Base-by-base conservation (phyloP, 2,329 filamentous ascomycete genomes). In the Monilinia laxa region DNA sequence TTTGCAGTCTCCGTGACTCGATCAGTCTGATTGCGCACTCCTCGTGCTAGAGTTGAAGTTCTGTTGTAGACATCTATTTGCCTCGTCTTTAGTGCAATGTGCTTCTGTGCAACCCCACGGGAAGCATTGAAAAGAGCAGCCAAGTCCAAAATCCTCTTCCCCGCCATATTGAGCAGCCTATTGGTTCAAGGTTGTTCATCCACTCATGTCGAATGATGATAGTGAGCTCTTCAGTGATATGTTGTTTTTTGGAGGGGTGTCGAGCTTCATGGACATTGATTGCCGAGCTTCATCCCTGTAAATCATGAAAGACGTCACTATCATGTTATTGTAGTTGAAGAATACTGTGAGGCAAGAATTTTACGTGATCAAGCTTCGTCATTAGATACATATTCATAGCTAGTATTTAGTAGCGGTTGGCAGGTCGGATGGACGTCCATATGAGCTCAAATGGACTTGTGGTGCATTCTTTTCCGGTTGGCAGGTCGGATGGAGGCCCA, bases 101-200 rank as follows among this genome's bases (percentile, higher is more conserved):
- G 87, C 76, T 84, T 87, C 59, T 82, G 78, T 59, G 88, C 89
- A 68, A 93, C 83, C 45, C 85, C 85, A 68, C 87, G 85, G 62
- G 90, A 89, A 75, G 87, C 90, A 80, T 84, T 87, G 77, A 90
- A 82, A 70, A 93, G 82, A 68, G 88, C 85, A 71, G 88, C 86
- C 73, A 90, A 81, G 80, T 93, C 91, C 76, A 93, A 75, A 83
- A 86, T 79, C 85, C 88, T 79, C 84, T 85, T 83, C 67, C 83
- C 83, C 65, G 82, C 80, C 83, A 85, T 85, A n/a, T 56, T 60
- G 68, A 65, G 51, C 51, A 31, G 57, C 67, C 38, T 42, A 23
- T 45, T 45, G 16, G 40, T 62, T 28, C 45, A 65, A 52, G 28
- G 53, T 6, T 11, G 12, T 59, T 69, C 66, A 73, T 64, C 45